Conservation (phyloP, 2,329 filamentous ascomycete genomes). For the Colletotrichum tropicale region DNA sequence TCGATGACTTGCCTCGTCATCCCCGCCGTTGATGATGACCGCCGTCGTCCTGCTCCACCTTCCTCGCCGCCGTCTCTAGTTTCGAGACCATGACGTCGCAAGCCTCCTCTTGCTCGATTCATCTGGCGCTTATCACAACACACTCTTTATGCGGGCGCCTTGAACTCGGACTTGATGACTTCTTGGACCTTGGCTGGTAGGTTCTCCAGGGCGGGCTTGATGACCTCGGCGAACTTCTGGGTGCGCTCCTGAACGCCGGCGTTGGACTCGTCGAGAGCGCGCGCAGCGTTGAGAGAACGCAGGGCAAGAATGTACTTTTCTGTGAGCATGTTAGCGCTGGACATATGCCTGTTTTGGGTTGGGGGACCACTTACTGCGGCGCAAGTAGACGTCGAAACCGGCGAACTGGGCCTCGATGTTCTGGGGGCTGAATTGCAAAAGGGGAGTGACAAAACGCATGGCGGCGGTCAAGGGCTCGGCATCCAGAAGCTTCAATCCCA, state of each 20-base stretch:
- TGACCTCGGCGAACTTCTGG: conserved; percentile 68
- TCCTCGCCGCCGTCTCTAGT: neutral
- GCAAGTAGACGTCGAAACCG: conserved; percentile 89
- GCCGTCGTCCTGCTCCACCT: neutral
- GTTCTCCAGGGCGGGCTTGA: conserved; percentile 62
- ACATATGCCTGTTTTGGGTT: neutral
- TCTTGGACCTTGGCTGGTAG: conserved; percentile 69
- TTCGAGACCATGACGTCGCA: neutral
- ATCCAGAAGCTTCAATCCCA: conserved; percentile 78
- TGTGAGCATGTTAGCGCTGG: conserved; percentile 41
- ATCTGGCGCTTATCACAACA: neutral
- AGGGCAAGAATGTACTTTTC: conserved; percentile 89
- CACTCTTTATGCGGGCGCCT: neutral
- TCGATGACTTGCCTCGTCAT: conserved; percentile 45
- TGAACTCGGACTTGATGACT: conserved; percentile 73
- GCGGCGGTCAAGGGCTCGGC: conserved; percentile 88
- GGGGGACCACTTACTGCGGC: conserved; percentile 68
- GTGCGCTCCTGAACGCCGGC: conserved; percentile 78
- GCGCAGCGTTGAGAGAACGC: conserved; percentile 79
- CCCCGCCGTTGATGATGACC: conserved; percentile 38
- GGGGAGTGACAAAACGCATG: conserved; percentile 81
- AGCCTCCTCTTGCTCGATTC: neutral
- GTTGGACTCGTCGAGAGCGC: conserved; percentile 70
- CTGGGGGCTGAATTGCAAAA: conserved; percentile 83
- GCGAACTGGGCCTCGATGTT: conserved; percentile 81